Percentiles rank a stretch among this genome's conserved stretches.
Conservation (phyloP, 306 rosid genomes). For the Gynostemma pentaphyllum region DNA sequence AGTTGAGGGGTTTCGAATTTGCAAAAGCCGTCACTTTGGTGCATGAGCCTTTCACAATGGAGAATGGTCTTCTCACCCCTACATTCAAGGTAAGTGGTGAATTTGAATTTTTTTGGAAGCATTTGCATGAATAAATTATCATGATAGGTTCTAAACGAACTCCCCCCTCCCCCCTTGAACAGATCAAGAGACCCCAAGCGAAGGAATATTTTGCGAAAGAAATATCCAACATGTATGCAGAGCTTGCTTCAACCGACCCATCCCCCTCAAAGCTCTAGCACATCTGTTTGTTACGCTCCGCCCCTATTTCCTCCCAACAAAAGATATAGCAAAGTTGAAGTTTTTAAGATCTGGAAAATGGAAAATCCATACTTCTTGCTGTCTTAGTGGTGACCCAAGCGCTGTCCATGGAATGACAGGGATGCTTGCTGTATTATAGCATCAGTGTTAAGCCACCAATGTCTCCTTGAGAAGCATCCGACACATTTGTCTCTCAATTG, state of each 20-base stretch:
- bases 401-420: not conserved
- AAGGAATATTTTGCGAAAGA: constrained; percentile 58
- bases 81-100: constrained; percentile 71
- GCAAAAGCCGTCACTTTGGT: constrained; percentile 70
- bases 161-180: not conserved
- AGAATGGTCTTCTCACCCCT: constrained; percentile 87
- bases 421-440: constrained; percentile 4
- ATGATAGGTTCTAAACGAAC: not conserved
- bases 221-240: constrained; percentile 66
- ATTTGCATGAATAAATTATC: not conserved
- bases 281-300: not conserved
- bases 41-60: constrained; percentile 67
- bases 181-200: constrained; percentile 94
- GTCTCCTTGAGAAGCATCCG: not conserved
- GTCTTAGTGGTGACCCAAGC: not conserved
- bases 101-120: not conserved
- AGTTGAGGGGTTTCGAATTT: constrained; percentile 96
- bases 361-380: not conserved
- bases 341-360: not conserved
- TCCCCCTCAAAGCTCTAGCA: constrained; percentile 26
- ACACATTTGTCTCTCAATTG: not conserved
- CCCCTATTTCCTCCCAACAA: not conserved
- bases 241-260: constrained; percentile 48
- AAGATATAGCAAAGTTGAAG: not conserved
- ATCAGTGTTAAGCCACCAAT: constrained; percentile 3